Conservation (phyloP, 176 grass and related monocot genomes). For the Lolium rigidum region DNA sequence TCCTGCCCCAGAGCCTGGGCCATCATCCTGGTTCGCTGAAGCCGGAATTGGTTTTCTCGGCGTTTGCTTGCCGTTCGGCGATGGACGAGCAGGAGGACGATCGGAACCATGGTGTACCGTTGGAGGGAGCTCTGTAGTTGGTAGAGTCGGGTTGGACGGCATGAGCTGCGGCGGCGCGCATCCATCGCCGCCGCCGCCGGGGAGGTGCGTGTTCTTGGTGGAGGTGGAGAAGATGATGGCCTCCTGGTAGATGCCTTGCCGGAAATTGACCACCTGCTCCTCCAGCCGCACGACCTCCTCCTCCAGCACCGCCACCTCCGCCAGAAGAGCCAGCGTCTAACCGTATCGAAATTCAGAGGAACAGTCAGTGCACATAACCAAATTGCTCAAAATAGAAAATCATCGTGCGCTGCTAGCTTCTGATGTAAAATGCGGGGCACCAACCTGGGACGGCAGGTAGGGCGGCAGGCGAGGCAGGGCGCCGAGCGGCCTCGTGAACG, state of each 20-base stretch:
- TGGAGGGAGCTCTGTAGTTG: constrained; percentile 29
- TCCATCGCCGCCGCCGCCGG: constrained; percentile 24
- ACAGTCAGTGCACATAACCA: background rate
- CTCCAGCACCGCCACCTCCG: constrained; percentile 96
- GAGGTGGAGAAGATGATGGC: constrained; percentile 72
- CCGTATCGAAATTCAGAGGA: constrained; percentile 25
- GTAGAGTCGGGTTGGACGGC: constrained; percentile 28
- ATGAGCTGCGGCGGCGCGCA: constrained; percentile 42
- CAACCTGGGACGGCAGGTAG: constrained; percentile 86
- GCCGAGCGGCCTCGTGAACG: constrained; percentile 92
- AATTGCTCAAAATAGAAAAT: background rate
- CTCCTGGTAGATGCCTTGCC: constrained; percentile 96
- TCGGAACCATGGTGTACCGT: constrained; percentile 32
- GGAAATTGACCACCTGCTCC: constrained; percentile 97
- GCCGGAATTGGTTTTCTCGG: constrained; percentile 43
- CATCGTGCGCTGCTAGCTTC: too few relatives aligned
- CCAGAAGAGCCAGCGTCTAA: constrained; percentile 88
- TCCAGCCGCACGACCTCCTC: constrained; percentile 94
- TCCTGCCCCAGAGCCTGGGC: constrained; percentile 28
- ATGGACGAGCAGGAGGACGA: constrained; percentile 33
- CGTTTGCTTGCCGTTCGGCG: constrained; percentile 46
- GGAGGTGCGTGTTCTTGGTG: constrained; percentile 43
- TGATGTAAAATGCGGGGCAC: background rate
- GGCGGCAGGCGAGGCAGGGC: constrained; percentile 96
- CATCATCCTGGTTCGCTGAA: constrained; percentile 34